Percentiles rank a stretch among this genome's conserved stretches.
These are phyloP conservation scores for Globisporangium alternatum DNA, from an alignment of 352 stramenopile species.

Conservation along the genomic window DNA sequence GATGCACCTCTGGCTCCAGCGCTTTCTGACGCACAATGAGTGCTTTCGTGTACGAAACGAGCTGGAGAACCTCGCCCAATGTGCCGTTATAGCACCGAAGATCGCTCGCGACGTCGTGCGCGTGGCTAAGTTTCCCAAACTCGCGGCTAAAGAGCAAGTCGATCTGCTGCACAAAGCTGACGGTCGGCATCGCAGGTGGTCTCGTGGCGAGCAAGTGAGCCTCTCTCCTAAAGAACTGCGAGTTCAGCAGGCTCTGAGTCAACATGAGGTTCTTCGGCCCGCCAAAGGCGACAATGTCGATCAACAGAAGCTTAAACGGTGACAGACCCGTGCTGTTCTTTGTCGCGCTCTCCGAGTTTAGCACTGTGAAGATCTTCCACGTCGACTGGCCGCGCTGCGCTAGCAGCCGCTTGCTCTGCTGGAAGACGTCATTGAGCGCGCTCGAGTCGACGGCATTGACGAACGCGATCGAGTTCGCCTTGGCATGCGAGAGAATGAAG, in stretches of 20 bases:
- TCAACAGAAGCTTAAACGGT: slow-evolving; percentile 32
- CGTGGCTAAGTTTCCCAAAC: slow-evolving; percentile 32
- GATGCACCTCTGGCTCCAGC: not conserved
- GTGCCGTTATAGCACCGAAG: slow-evolving; percentile 38
- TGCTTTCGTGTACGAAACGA: slow-evolving; percentile 30
- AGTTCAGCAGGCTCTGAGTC: slow-evolving; percentile 20
- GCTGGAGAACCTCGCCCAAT: slow-evolving; percentile 27
- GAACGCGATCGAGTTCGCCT: slow-evolving; percentile 31
- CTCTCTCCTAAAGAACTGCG: slow-evolving; percentile 26
- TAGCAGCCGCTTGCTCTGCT: not conserved
- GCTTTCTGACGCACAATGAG: slow-evolving; percentile 19
- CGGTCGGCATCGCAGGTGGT: not conserved
- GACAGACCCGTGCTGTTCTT: slow-evolving; percentile 18
- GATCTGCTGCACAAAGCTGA: slow-evolving; percentile 19
- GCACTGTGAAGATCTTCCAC: slow-evolving; percentile 11
- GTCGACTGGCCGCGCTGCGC: not conserved
- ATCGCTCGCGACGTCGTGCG: slow-evolving; percentile 30
- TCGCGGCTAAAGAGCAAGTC: slow-evolving; percentile 26
- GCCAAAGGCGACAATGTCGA: slow-evolving; percentile 25
- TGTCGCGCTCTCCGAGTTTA: not conserved
- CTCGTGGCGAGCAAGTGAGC: slow-evolving; percentile 4
- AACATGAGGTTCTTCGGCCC: slow-evolving; percentile 21
- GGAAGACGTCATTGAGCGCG: slow-evolving; percentile 30
- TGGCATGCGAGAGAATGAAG: slow-evolving; percentile 26
- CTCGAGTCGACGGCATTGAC: slow-evolving; percentile 33